These are phyloP conservation scores for Macrolepiota fuliginosa DNA, from an alignment of 768 basidiomycete genomes.

Conservation along the genomic window DNA sequence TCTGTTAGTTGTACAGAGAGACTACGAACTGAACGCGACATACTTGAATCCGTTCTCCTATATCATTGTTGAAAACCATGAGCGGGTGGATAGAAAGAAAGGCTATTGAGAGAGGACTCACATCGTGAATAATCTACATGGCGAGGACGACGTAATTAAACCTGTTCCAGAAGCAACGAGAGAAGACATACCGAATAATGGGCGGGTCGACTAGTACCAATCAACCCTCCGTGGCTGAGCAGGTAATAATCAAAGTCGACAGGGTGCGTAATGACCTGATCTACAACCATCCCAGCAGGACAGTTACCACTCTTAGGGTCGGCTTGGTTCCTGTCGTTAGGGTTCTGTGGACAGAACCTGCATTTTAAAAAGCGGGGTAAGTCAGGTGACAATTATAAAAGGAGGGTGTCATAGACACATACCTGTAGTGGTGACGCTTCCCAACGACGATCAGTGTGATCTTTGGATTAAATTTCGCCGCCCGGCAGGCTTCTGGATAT, in stretches of 20 bases:
- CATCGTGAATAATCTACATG: conserved; percentile 42
- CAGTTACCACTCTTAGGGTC: conserved; percentile 68
- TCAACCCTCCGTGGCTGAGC: conserved; percentile 71
- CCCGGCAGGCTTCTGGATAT: conserved; percentile 54
- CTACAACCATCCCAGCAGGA: conserved; percentile 78
- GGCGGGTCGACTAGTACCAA: conserved; percentile 65
- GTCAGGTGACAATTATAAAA: not conserved
- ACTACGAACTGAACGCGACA: conserved; percentile 14
- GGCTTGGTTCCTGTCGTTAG: conserved; percentile 30
- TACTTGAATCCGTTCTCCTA: conserved; percentile 61
- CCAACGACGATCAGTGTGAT: conserved; percentile 83
- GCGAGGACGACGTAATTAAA: not conserved
- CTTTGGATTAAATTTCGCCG: conserved; percentile 51
- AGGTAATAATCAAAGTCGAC: conserved; percentile 79
- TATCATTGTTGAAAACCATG: not conserved
- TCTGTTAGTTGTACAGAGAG: not conserved
- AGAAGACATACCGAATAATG: conserved; percentile 42
- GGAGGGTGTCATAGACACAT: not conserved
- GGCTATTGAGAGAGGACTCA: conserved; percentile 22
- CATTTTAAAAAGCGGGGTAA: not conserved
- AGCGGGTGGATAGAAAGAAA: not conserved
- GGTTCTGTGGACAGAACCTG: conserved; percentile 31
- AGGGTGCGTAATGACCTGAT: conserved; percentile 67
- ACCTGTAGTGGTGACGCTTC: conserved; percentile 68
- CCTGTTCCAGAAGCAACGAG: not conserved